Evolutionary conservation across 129 eudicot species (phyloP).

Genomic region (Cynara cardunculus): DNA sequence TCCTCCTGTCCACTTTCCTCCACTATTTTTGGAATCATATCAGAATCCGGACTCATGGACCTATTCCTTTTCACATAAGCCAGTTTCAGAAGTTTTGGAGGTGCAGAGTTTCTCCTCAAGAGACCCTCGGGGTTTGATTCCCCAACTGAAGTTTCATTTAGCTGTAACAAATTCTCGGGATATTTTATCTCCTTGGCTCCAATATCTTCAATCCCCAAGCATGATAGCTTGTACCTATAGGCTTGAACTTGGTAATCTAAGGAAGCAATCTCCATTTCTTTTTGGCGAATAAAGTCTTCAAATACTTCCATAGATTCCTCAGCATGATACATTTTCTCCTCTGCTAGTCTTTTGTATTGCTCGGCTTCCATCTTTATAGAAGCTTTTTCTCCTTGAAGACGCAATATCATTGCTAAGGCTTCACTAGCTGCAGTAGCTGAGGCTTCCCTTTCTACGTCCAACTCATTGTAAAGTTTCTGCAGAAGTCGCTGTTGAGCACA

Average conservation of each 20-base stretch:
- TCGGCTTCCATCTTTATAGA: constrained; percentile 81
- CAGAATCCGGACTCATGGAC: constrained; percentile 38
- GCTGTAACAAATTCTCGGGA: constrained; percentile 50
- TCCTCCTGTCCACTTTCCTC: constrained; percentile 33
- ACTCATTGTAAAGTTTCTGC: constrained; percentile 77
- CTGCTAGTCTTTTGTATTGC: constrained; percentile 85
- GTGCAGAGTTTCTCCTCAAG: constrained; percentile 53
- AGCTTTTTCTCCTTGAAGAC: constrained; percentile 96
- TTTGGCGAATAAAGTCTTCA: constrained; percentile 63
- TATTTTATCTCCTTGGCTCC: constrained; percentile 42
- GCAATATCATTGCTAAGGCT: constrained; percentile 77
- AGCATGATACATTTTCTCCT: constrained; percentile 75
- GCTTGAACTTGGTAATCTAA: constrained; percentile 82
- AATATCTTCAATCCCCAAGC: constrained; percentile 58
- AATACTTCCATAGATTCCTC: constrained; percentile 73
- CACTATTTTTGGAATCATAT: constrained; percentile 14
- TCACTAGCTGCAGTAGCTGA: constrained; percentile 80
- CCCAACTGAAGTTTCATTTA: constrained; percentile 31
- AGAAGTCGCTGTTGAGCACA: constrained; percentile 77
- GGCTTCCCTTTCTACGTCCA: constrained; percentile 90
- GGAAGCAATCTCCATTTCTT: constrained; percentile 83
- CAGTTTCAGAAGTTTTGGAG: constrained; percentile 43
- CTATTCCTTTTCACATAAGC: constrained; percentile 38
- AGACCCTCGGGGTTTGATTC: constrained; percentile 32
- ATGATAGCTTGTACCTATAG: constrained; percentile 53